Evolutionary conservation across 1,284 basidiomycete species (phyloP), one percentile per base, ranked within the genome.

Genomic region (Irpex rosettiformis): DNA sequence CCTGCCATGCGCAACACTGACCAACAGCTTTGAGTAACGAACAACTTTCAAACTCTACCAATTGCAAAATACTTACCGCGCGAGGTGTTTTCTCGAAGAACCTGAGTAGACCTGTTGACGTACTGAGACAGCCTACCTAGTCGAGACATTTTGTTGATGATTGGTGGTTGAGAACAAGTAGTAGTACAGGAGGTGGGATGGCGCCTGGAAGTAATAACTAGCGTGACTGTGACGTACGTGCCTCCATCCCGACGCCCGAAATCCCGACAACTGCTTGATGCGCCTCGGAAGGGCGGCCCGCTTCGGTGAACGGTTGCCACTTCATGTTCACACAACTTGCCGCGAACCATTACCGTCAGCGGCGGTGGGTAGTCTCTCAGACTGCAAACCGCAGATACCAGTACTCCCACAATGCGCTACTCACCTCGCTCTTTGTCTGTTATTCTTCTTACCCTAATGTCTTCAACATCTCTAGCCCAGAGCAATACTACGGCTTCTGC

Each of bases 1-100:
- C 89, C 90, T 66, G 84, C 78, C 90, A 93, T 93, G 57, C 81
- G 79, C 42, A 89, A 66, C 56, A 87, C 89, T 91, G 52, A 29
- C 7, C 7, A 45, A 18, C n/a, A 11, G 16, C 2, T 8, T 22
- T 30, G 33, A 51, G 24, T 4, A 22, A 10, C n/a, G n/a, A n/a
- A n/a, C 10, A 43, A 29, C 29, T 55, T 56, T 60, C 64, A 33
- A 64, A 64, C 52, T 5, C 21, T 11, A 52, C 21, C 13, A 58
- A 53, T 28, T 4, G n/a, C n/a, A 61, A 42, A 18, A 28, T 60
- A 61, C 70, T 47, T 62, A 73, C 73, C 69, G 66, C 68, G 66
- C 29, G 70, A 67, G 28, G 71, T 67, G 60, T 67, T 69, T 40
- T 74, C 73, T 21, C 69, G 67, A n/a, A 72, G 54, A n/a, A 73